A percentile compares a stretch with the other conserved stretches of the same genome.
Evolutionary conservation across 441 rosid genomes (phyloP).

Genomic region (Eugenia klotzschiana): DNA sequence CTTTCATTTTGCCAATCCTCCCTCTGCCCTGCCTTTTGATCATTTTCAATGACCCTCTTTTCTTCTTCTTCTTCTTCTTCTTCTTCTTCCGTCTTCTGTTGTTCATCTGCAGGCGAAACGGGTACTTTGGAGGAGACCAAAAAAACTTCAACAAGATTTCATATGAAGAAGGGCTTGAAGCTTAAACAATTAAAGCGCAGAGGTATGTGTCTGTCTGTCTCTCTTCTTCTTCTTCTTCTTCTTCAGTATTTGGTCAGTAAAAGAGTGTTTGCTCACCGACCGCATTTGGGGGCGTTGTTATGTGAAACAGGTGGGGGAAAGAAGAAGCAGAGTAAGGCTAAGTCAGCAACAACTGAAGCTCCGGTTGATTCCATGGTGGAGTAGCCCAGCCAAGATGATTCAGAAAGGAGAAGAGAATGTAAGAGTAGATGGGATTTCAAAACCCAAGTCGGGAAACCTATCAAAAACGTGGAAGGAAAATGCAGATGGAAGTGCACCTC

Average conservation of each 20-base stretch:
- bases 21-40: background rate
- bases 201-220: conserved; percentile 14
- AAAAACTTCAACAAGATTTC: conserved; percentile 20
- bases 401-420: background rate
- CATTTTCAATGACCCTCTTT: background rate
- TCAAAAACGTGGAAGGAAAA: background rate
- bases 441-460: background rate
- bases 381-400: background rate
- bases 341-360: conserved; percentile 14
- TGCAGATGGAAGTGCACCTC: background rate
- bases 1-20: background rate
- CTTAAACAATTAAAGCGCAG: conserved; percentile 29
- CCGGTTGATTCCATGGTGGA: conserved; percentile 35
- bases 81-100: background rate
- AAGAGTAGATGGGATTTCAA: background rate
- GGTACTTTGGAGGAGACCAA: conserved; percentile 19
- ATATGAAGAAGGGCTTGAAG: conserved; percentile 46
- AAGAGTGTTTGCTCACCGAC: background rate
- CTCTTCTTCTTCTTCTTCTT: background rate
- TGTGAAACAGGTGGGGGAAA: background rate
- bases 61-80: too few relatives aligned
- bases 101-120: background rate
- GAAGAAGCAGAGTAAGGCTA: conserved; percentile 26
- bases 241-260: conserved; percentile 7
- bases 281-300: background rate